phyloP scores from a whole-genome alignment of 345 rosid species.

The Abelmoschus esculentus region DNA sequence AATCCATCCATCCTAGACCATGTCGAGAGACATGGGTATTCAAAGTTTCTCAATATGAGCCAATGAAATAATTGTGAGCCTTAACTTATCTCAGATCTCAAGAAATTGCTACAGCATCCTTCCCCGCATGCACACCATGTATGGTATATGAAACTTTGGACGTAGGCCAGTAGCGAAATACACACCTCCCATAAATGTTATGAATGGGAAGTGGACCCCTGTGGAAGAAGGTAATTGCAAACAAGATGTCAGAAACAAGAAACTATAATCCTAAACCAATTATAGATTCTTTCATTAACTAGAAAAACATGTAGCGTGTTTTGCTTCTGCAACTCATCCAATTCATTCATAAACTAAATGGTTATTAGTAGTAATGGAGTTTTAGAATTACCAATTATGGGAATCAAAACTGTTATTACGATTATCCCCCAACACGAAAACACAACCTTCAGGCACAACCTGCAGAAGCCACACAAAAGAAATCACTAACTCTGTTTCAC shows the following conservation, averaged over 20 bases:
- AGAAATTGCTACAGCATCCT: constrained; percentile 31
- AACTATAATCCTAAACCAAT: background rate
- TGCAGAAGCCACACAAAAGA: constrained; percentile 24
- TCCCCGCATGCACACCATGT: constrained; percentile 26
- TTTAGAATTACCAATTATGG: constrained; percentile 58
- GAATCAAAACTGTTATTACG: constrained; percentile 91
- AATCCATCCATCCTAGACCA: constrained; percentile 7
- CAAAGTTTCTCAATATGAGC: constrained; percentile 15
- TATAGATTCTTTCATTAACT: background rate
- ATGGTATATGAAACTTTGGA: constrained; percentile 56
- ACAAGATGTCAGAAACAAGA: constrained; percentile 7
- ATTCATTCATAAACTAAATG: background rate
- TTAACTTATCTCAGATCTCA: constrained; percentile 21
- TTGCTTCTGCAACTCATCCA: constrained; percentile 4
- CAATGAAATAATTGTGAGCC: background rate
- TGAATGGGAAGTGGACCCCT: constrained; percentile 82
- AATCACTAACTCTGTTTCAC: background rate
- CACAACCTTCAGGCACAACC: constrained; percentile 79
- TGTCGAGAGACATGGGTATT: constrained; percentile 7
- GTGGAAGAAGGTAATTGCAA: constrained; percentile 12
- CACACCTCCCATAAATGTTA: constrained; percentile 60
- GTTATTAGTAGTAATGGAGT: background rate
- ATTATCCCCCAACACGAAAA: constrained; percentile 90
- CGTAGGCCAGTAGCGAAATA: constrained; percentile 74
- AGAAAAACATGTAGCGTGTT: background rate